Evolutionary conservation across 208 protist species (phyloP).

Genomic region (Leishmania major): DNA sequence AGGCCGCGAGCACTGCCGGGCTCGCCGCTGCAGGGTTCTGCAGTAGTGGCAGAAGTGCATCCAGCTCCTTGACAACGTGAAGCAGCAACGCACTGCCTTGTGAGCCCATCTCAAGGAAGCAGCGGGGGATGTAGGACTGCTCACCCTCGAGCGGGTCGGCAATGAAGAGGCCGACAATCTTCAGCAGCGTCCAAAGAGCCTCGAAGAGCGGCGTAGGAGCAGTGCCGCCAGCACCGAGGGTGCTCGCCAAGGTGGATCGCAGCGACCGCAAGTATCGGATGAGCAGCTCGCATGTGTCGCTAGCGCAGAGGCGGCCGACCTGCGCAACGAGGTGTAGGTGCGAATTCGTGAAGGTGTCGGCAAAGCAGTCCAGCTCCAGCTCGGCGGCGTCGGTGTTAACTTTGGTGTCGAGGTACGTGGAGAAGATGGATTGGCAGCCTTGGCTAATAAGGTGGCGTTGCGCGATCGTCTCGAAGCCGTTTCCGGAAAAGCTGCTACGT

Average conservation of each 20-base stretch:
- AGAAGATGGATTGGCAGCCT: conserved; percentile 38
- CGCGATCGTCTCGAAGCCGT: background rate
- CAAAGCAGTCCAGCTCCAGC: conserved; percentile 56
- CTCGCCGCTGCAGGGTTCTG: conserved; percentile 36
- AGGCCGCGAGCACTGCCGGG: conserved; percentile 62
- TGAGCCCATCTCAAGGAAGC: conserved; percentile 45
- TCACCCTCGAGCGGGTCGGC: conserved; percentile 73
- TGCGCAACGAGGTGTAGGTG: conserved; percentile 71
- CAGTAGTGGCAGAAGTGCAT: conserved; percentile 26
- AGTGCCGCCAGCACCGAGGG: background rate
- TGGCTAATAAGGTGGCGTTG: conserved; percentile 25
- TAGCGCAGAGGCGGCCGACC: conserved; percentile 52
- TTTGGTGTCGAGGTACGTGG: conserved; percentile 32
- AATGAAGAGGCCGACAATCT: conserved; percentile 59
- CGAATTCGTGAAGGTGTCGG: conserved; percentile 65
- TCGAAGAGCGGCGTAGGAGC: conserved; percentile 36
- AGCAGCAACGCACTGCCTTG: conserved; percentile 25
- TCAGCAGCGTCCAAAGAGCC: conserved; percentile 66
- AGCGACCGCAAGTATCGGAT: conserved; percentile 5
- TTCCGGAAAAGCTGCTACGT: conserved; percentile 29
- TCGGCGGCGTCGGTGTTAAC: conserved; percentile 33
- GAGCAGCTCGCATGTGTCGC: conserved; percentile 29
- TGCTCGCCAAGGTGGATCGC: conserved; percentile 1
- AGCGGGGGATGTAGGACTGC: conserved; percentile 67
- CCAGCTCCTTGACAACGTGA: conserved; percentile 32